phyloP scores from a whole-genome alignment of 352 stramenopile genomes.

The Phytophthora pisi region DNA sequence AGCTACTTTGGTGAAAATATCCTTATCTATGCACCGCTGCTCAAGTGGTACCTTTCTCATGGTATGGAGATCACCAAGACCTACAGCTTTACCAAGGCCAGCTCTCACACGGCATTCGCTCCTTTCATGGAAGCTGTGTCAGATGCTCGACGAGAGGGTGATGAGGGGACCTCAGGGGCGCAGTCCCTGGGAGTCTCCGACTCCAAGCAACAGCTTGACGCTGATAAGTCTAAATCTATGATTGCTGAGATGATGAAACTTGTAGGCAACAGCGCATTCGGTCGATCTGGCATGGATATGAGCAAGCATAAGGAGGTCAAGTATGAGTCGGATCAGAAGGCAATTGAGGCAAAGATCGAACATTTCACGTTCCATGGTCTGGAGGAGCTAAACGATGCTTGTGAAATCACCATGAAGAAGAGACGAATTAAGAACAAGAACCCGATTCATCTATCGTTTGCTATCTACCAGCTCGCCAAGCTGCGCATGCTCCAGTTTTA shows the following conservation, averaged over 20 bases:
- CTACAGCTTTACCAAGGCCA: slow-evolving; percentile 35
- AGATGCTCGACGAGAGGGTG: slow-evolving; percentile 29
- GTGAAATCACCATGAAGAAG: background rate
- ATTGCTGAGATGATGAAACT: slow-evolving; percentile 10
- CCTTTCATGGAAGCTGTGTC: slow-evolving; percentile 27
- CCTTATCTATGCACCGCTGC: slow-evolving; percentile 37
- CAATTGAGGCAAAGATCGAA: background rate
- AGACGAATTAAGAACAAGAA: background rate
- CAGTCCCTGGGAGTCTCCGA: too few relatives aligned
- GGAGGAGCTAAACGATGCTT: background rate
- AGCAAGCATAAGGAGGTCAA: background rate
- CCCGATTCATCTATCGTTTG: background rate
- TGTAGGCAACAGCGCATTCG: background rate
- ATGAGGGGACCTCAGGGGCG: slow-evolving; percentile 1
- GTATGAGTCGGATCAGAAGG: background rate
- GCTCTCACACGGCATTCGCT: slow-evolving; percentile 22
- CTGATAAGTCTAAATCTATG: slow-evolving; percentile 25
- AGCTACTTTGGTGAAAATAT: slow-evolving; percentile 42
- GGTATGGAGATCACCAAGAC: slow-evolving; percentile 33
- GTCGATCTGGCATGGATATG: background rate
- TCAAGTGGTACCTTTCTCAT: slow-evolving; percentile 46
- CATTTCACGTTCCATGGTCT: background rate
- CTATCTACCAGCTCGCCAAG: background rate
- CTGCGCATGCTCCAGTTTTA: background rate
- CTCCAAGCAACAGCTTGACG: too few relatives aligned